A percentile compares a stretch with the other conserved stretches of the same genome.
Conservation (phyloP, 2,329 filamentous ascomycete genomes). For the Penicillium sp. region DNA sequence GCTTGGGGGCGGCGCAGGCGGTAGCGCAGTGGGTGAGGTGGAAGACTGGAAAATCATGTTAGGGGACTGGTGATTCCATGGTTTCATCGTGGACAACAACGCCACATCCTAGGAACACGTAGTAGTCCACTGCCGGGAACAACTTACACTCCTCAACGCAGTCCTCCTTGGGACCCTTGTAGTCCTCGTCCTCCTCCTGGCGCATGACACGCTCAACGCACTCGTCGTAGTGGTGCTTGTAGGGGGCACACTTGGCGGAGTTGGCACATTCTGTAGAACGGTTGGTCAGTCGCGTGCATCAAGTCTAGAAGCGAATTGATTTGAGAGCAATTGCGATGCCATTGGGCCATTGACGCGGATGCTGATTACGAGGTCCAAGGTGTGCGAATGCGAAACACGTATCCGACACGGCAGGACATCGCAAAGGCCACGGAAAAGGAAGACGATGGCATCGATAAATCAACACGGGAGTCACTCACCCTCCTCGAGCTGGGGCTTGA, state of each 20-base stretch:
- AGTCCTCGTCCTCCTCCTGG: constrained; percentile 65
- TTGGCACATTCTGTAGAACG: constrained; percentile 74
- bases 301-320: neutral
- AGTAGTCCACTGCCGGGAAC: neutral
- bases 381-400: constrained; percentile 5
- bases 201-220: constrained; percentile 89
- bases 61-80: constrained; percentile 3
- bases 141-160: constrained; percentile 98
- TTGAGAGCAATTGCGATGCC: constrained; percentile 12
- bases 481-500: constrained; percentile 85
- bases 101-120: neutral
- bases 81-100: neutral
- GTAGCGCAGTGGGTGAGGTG: constrained; percentile 95
- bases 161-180: constrained; percentile 79
- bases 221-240: constrained; percentile 98
- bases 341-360: constrained; percentile 11
- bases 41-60: constrained; percentile 69
- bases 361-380: constrained; percentile 3
- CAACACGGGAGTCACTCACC: constrained; percentile 60
- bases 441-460: neutral
- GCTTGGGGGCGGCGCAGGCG: constrained; percentile 90
- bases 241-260: constrained; percentile 76
- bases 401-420: neutral
- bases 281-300: constrained; percentile 5
- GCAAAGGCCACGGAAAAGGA: neutral